Evolutionary conservation across 208 protist genomes (phyloP).

Genomic region (Trypanosoma scelopori): DNA sequence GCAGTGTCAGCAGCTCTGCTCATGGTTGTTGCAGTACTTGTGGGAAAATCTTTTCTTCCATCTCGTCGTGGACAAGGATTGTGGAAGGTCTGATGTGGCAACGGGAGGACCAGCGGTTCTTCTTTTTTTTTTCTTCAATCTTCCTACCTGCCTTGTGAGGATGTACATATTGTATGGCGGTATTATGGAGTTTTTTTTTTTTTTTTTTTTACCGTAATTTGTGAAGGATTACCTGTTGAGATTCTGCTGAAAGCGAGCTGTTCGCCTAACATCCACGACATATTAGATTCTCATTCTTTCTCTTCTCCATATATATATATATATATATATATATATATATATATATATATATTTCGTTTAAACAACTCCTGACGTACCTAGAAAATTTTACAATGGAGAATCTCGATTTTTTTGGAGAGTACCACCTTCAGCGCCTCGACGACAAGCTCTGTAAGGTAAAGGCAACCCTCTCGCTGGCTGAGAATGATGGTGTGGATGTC

Average conservation of each 20-base stretch:
- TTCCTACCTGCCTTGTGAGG: not conserved
- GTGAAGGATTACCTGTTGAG: not conserved
- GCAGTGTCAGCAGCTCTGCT: conserved; percentile 2
- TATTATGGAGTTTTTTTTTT: too few species aligned
- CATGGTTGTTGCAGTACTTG: conserved; percentile 1
- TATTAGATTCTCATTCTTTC: too few species aligned
- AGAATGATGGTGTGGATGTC: conserved; percentile 33
- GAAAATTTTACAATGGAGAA: conserved; percentile 5
- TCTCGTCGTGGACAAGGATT: conserved; percentile 3
- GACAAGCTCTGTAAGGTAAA: conserved; percentile 28
- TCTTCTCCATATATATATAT: too few species aligned
- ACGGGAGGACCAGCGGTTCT: too few species aligned
- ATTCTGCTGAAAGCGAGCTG: not conserved
- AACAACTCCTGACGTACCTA: not conserved
- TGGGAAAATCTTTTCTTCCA: not conserved
- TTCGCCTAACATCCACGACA: not conserved
- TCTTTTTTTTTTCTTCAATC: too few species aligned
- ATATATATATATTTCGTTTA: too few species aligned
- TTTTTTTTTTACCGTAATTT: too few species aligned
- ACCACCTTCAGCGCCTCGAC: conserved; percentile 53
- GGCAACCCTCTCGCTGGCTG: conserved; percentile 39
- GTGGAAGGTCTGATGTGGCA: not conserved
- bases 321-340: too few species aligned
- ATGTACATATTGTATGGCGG: too few species aligned
- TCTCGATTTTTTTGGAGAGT: conserved; percentile 55